These are phyloP conservation scores for Euphorbia celastroides DNA, from an alignment of 441 rosid species.

Conservation along the genomic window DNA sequence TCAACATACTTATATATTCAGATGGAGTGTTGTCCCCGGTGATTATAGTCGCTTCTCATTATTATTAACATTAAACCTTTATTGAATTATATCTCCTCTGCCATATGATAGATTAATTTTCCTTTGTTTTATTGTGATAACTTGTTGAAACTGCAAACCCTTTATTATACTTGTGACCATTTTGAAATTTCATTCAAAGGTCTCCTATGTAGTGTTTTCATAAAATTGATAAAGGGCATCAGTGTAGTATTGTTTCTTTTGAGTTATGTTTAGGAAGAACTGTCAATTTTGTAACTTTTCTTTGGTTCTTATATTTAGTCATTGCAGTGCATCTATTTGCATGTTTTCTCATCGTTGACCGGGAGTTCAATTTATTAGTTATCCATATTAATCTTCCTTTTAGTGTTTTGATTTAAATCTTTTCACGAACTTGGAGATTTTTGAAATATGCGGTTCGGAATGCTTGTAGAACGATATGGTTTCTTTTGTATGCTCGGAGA, in stretches of 20 bases:
- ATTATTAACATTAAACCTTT: neutral
- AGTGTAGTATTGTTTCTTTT: neutral
- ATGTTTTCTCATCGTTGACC: neutral
- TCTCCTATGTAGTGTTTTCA: neutral
- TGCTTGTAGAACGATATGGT: too few relatives aligned
- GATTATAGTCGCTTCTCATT: conserved; percentile 17
- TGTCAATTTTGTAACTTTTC: neutral
- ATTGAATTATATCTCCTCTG: neutral
- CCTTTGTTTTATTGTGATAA: neutral
- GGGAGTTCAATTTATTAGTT: conserved; percentile 1
- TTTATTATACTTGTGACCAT: neutral
- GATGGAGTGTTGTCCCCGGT: conserved; percentile 99
- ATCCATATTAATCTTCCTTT: neutral
- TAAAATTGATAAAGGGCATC: neutral
- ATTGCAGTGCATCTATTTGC: neutral
- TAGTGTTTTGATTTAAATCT: neutral
- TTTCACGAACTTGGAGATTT: neutral
- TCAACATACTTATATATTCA: conserved; percentile 90
- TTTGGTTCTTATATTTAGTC: neutral
- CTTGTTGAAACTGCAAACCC: neutral
- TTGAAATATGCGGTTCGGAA: neutral
- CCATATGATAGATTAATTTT: neutral
- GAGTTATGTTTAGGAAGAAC: neutral
- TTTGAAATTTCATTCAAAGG: neutral
- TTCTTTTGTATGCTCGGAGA: too few relatives aligned